A percentile compares a stretch with the other conserved stretches of the same genome.
phyloP scores from a whole-genome alignment of 2,329 filamentous ascomycete genomes.

The Calonectria fujianensis region DNA sequence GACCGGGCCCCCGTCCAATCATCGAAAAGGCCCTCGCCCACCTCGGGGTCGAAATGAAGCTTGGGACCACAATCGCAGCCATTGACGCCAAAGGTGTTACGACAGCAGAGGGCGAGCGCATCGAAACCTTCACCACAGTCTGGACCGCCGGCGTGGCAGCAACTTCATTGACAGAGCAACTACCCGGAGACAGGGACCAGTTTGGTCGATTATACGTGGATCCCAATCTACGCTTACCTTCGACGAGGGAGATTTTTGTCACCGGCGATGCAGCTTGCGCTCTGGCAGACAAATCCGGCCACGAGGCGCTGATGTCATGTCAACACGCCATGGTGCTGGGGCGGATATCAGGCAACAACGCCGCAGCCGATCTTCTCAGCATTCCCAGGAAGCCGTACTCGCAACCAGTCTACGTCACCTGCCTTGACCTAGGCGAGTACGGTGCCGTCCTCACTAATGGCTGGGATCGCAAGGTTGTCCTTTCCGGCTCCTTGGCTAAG shows the following conservation, averaged over 20 bases:
- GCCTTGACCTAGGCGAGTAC: conserved; percentile 59
- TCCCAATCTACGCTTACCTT: background rate
- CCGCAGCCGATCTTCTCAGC: conserved; percentile 58
- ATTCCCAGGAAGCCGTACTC: conserved; percentile 51
- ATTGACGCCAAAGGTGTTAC: conserved; percentile 54
- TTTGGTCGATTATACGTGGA: conserved; percentile 15
- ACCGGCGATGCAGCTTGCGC: conserved; percentile 59
- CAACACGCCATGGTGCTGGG: conserved; percentile 61
- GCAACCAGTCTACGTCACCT: conserved; percentile 57
- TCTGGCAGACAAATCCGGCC: conserved; percentile 47
- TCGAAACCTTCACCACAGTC: conserved; percentile 57
- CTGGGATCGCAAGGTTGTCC: conserved; percentile 56
- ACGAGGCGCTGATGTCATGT: conserved; percentile 61
- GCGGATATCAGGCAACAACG: conserved; percentile 58
- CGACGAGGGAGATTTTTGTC: conserved; percentile 9
- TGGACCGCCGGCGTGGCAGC: conserved; percentile 62
- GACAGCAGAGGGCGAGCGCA: conserved; percentile 56
- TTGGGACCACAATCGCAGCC: conserved; percentile 53
- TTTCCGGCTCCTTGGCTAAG: conserved; percentile 56
- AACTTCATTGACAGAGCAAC: conserved; percentile 56
- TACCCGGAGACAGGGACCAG: conserved; percentile 54
- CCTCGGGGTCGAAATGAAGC: conserved; percentile 55
- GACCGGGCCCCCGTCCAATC: conserved; percentile 56
- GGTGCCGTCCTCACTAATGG: conserved; percentile 56
- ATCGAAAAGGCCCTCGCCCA: conserved; percentile 56